These are phyloP conservation scores for Rhodotorula sphaerocarpa DNA, from an alignment of 768 basidiomycete species.

Conservation along the genomic window DNA sequence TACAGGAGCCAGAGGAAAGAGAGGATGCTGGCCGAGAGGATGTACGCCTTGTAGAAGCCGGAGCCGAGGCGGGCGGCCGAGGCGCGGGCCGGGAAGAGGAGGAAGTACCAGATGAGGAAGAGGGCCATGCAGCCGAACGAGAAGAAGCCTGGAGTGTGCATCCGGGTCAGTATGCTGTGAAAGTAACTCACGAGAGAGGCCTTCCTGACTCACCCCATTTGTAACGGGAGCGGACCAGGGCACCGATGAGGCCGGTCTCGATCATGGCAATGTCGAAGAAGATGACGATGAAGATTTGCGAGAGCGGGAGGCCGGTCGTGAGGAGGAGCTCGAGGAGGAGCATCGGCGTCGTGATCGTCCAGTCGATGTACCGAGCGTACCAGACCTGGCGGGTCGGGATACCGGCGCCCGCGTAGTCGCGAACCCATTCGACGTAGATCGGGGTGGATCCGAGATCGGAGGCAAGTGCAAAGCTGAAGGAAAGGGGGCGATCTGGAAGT, in stretches of 20 bases:
- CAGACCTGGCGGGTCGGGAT: slow-evolving; percentile 42
- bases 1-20: slow-evolving; percentile 54
- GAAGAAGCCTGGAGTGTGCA: slow-evolving; percentile 42
- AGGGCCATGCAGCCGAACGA: slow-evolving; percentile 49
- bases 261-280: slow-evolving; percentile 49
- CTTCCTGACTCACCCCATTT: slow-evolving; percentile 47
- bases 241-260: slow-evolving; percentile 50
- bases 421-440: slow-evolving; percentile 48
- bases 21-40: slow-evolving; percentile 47
- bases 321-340: slow-evolving; percentile 50
- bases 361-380: slow-evolving; percentile 51
- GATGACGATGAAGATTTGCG: slow-evolving; percentile 49
- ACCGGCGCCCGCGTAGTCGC: slow-evolving; percentile 33
- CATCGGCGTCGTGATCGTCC: slow-evolving; percentile 49
- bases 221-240: slow-evolving; percentile 50
- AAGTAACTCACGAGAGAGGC: no score
- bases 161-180: no score
- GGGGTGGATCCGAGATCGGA: slow-evolving; percentile 53
- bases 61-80: slow-evolving; percentile 40
- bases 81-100: slow-evolving; percentile 36
- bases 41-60: slow-evolving; percentile 37
- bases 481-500: no score
- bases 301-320: slow-evolving; percentile 50
- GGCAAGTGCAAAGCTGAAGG: slow-evolving; percentile 50
- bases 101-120: slow-evolving; percentile 51